phyloP scores from a whole-genome alignment of 2,329 filamentous ascomycete genomes.

The Fusarium fracticaudum region DNA sequence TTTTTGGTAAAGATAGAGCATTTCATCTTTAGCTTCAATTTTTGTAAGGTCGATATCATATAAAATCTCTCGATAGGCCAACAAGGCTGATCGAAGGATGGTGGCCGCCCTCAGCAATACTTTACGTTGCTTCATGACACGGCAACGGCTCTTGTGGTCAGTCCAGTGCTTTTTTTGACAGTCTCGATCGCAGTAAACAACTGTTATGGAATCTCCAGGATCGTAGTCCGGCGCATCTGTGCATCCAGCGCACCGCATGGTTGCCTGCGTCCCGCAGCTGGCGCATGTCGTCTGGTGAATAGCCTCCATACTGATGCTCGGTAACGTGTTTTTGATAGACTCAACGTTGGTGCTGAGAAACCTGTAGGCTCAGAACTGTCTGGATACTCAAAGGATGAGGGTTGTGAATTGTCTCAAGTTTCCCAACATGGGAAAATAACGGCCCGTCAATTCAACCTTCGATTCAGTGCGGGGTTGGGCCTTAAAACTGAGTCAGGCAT shows the following conservation, averaged over 20 bases:
- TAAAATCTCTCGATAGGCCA: neutral
- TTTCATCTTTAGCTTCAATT: neutral
- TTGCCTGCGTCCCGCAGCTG: neutral
- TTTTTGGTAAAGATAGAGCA: neutral
- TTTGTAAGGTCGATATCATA: neutral
- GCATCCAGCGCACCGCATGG: neutral
- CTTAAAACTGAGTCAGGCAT: neutral
- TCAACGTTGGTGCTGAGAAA: accelerated
- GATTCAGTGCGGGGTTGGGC: neutral
- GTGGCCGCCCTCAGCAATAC: neutral
- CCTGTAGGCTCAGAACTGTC: neutral
- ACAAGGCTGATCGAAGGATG: neutral
- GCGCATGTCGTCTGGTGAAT: neutral
- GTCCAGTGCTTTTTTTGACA: neutral
- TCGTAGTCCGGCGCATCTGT: neutral
- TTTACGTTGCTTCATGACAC: neutral
- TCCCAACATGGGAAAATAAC: neutral
- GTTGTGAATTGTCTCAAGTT: neutral
- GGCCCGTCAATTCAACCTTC: neutral
- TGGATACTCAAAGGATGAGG: neutral
- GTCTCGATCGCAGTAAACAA: neutral
- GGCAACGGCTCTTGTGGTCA: neutral
- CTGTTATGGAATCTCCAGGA: neutral
- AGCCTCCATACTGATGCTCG: neutral
- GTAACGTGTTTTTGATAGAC: too few relatives aligned